Conservation (phyloP, 768 basidiomycete species). For the Lactarius quietus region DNA sequence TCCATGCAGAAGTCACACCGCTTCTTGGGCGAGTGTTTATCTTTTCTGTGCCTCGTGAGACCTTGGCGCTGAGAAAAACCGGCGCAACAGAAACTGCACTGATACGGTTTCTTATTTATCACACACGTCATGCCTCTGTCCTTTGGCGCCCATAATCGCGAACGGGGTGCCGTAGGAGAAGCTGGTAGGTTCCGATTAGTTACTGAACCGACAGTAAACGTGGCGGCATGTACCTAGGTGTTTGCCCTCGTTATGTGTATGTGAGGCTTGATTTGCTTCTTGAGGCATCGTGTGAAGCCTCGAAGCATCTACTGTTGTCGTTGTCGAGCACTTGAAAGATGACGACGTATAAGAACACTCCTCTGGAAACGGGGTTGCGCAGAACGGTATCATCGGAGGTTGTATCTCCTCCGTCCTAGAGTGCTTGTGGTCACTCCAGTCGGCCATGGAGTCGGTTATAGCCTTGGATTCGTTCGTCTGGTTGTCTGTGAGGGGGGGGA, state of each 20-base stretch:
- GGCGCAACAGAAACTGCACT: not conserved
- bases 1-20: not conserved
- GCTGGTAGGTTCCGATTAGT: not conserved
- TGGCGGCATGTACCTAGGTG: not conserved
- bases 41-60: not conserved
- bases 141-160: not conserved
- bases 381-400: not conserved
- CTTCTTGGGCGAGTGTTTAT: not conserved
- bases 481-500: not conserved
- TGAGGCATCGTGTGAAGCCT: not conserved
- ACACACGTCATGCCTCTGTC: not conserved
- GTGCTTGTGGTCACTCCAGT: not conserved
- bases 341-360: not conserved
- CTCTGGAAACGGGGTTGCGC: not conserved
- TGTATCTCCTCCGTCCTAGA: not conserved
- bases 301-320: not conserved
- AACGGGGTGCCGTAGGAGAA: not conserved
- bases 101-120: not conserved
- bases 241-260: not conserved
- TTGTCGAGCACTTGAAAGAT: not conserved
- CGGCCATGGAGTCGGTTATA: not conserved
- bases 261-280: not conserved
- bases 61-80: not conserved
- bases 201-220: no score
- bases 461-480: not conserved